phyloP scores from a whole-genome alignment of 306 rosid species.

The Cucurbita argyrosperma region DNA sequence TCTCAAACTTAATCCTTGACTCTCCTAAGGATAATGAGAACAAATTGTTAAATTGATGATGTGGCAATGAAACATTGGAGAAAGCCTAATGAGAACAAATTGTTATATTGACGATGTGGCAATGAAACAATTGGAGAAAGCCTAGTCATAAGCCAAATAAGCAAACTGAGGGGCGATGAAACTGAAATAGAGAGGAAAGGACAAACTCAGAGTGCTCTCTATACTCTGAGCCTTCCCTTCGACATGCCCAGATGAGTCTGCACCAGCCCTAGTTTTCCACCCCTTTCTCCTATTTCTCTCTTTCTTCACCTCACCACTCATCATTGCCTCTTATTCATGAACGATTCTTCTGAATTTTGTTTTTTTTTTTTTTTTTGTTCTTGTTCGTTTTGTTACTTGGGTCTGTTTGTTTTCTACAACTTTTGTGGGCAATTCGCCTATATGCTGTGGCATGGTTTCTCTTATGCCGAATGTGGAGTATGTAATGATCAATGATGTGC shows the following conservation, averaged over 20 bases:
- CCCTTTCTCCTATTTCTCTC: not conserved
- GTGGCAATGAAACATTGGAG: not conserved
- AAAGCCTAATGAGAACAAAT: no score
- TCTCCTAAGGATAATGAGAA: no score
- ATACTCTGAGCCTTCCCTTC: not conserved
- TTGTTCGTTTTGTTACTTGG: not conserved
- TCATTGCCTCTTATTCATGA: not conserved
- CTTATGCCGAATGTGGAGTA: not conserved
- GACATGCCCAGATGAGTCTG: not conserved
- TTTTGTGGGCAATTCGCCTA: not conserved
- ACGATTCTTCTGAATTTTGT: not conserved
- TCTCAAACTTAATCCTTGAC: no score
- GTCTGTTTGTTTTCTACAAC: not conserved
- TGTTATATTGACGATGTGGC: not conserved
- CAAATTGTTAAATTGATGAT: not conserved
- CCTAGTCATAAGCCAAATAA: not conserved
- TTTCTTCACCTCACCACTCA: no score
- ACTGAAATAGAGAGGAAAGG: not conserved
- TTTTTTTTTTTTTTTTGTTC: no score
- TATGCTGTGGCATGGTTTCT: not conserved
- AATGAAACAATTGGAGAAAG: not conserved
- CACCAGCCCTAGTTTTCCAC: not conserved
- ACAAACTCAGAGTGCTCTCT: not conserved
- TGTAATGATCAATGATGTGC: not conserved
- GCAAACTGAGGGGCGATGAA: not conserved